A percentile compares a stretch with the other conserved stretches of the same genome.
These are phyloP conservation scores for Amylostereum areolatum DNA, from an alignment of 1,284 basidiomycete species.

Conservation along the genomic window DNA sequence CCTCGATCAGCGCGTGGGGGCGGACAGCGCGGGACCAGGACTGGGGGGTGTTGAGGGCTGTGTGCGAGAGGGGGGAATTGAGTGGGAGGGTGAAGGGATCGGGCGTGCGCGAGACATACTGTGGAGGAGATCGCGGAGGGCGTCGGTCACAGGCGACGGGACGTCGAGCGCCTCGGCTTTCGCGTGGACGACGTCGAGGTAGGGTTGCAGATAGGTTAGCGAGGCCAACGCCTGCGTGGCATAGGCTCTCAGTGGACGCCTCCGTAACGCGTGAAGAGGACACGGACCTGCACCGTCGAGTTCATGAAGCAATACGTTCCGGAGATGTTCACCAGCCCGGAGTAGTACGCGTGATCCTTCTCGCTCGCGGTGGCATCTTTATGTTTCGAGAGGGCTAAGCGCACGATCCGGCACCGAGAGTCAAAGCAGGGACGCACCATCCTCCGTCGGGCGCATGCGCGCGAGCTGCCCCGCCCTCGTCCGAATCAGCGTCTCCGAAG, in stretches of 20 bases:
- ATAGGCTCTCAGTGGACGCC: constrained; percentile 4
- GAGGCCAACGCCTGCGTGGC: constrained; percentile 72
- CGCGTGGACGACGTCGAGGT: constrained; percentile 66
- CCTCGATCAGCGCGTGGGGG: constrained; percentile 65
- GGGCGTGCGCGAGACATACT: constrained; percentile 37
- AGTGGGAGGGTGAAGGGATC: constrained; percentile 12
- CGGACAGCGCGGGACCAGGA: constrained; percentile 55
- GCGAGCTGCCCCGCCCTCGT: constrained; percentile 49
- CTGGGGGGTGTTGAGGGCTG: constrained; percentile 71
- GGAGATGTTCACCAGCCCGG: constrained; percentile 89
- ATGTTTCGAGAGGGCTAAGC: neutral
- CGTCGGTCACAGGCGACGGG: constrained; percentile 77
- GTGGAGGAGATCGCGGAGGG: constrained; percentile 62
- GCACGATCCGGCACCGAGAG: neutral
- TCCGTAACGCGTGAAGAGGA: neutral
- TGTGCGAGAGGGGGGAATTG: constrained; percentile 9
- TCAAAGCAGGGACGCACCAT: constrained; percentile 4
- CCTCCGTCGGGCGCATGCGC: constrained; percentile 1
- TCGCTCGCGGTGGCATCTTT: constrained; percentile 9
- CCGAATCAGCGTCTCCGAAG: constrained; percentile 39
- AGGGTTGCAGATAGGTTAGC: constrained; percentile 67
- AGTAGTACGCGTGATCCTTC: constrained; percentile 54
- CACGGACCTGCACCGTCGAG: constrained; percentile 78
- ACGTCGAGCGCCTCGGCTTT: constrained; percentile 74
- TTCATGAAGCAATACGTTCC: constrained; percentile 96